These are phyloP conservation scores for Tulasnella sp. DNA, from an alignment of 768 basidiomycete genomes.

Conservation along the genomic window DNA sequence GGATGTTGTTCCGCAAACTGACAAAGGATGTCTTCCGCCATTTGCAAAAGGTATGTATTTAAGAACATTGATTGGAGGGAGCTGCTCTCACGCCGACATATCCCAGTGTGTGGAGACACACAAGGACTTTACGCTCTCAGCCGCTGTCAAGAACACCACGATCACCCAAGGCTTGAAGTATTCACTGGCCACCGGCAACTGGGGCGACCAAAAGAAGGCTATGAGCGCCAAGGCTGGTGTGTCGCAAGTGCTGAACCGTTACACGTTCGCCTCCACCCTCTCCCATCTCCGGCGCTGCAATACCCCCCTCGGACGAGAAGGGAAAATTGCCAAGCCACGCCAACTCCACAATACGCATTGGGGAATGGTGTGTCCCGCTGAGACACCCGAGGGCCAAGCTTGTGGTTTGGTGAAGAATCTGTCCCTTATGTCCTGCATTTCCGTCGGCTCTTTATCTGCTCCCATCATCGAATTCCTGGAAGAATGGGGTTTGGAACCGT, in stretches of 20 bases:
- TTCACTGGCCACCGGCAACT: constrained; percentile 96
- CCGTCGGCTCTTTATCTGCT: constrained; percentile 91
- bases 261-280: constrained; percentile 96
- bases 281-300: constrained; percentile 98
- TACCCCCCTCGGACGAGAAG: constrained; percentile 95
- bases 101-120: constrained; percentile 89
- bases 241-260: constrained; percentile 96
- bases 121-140: constrained; percentile 86
- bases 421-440: constrained; percentile 95
- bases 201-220: constrained; percentile 98
- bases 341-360: constrained; percentile 99
- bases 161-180: constrained; percentile 98
- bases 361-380: constrained; percentile 99
- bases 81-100: constrained; percentile 19
- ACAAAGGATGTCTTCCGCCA: constrained; percentile 97
- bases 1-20: constrained; percentile 94
- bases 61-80: background rate
- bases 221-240: constrained; percentile 98
- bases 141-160: constrained; percentile 93
- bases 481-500: constrained; percentile 94
- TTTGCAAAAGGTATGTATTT: constrained; percentile 75
- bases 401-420: constrained; percentile 99
- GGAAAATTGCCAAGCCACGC: constrained; percentile 98
- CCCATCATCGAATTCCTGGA: constrained; percentile 98
- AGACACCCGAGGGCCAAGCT: constrained; percentile 99